Percentiles rank a stretch among this genome's conserved stretches.
Conservation (phyloP, 208 protist genomes). For the Blastocrithidia nonstop region DNA sequence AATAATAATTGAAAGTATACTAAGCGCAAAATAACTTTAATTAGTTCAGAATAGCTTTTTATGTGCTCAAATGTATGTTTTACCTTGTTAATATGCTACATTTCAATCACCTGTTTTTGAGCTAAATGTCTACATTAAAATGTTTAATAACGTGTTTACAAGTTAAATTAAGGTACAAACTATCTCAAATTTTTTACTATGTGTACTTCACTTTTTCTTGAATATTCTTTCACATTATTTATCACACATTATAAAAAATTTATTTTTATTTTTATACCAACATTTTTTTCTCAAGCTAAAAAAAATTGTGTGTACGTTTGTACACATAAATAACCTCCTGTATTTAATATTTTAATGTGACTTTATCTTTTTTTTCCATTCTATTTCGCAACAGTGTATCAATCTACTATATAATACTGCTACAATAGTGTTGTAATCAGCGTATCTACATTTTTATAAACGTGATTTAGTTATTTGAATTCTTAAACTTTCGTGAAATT, state of each 20-base stretch:
- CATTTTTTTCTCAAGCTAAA: background rate
- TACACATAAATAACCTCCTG: background rate
- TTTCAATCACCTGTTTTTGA: too few species aligned
- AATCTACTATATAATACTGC: background rate
- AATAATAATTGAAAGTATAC: too few species aligned
- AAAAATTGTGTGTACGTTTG: background rate
- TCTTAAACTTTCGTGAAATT: background rate
- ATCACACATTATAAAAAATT: background rate
- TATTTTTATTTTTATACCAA: background rate
- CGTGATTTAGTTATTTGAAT: constrained; percentile 1
- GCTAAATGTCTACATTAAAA: too few species aligned
- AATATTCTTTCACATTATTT: background rate
- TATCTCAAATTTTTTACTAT: too few species aligned
- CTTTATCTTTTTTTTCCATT: constrained; percentile 1
- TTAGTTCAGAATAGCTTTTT: too few species aligned
- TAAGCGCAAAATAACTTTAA: too few species aligned
- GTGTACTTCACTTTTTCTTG: background rate
- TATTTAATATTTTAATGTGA: background rate
- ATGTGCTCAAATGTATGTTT: too few species aligned
- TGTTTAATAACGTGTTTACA: too few species aligned
- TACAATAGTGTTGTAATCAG: background rate
- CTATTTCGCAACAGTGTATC: too few species aligned
- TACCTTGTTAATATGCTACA: too few species aligned
- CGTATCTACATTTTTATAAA: background rate
- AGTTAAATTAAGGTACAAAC: too few species aligned